Base-by-base conservation (phyloP, 106 monocot genomes). In the Acorus calamus region DNA sequence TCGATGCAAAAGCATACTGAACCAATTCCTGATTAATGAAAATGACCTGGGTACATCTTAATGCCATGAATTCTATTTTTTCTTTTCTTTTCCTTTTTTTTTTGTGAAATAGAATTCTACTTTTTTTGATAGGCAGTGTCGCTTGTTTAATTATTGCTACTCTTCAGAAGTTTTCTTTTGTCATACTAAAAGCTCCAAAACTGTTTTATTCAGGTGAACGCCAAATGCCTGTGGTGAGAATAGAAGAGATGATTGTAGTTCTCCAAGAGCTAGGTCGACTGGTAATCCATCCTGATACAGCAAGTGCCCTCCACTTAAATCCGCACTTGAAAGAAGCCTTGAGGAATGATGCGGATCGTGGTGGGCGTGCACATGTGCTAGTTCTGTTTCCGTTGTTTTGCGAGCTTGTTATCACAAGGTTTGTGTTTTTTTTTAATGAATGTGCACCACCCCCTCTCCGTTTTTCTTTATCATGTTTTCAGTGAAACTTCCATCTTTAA, bases 391-490 rank as follows among this genome's bases (percentile, higher is more conserved):
- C 92, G 70, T 83, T 77, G 51, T 80, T 92, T 44, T 92, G 83
- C 14, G 88, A 98, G 69, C 91, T 98, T 75, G 88, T 92, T 59
- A 70, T 71, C 56, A 78, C 91, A 68, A 91, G 98, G 98, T 92
- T 50, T 64, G 81, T 60, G 7, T 28, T 42, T 2, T 50, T n/a
- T 28, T 28, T 28, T 28, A 28, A 28, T 28, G 28, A 28, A 28
- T 28, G 28, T 28, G 28, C 28, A 28, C 28, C 28, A 28, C 28
- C 28, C 28, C 1, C 28, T 28, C 28, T 28, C 28, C 28, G 28
- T 28, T 28, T 28, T 28, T 28, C 28, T 28, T 28, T 28, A 28
- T 28, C 28, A 28, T 28, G 28, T 28, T 28, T 28, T 28, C 28
- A 28, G 28, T 28, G 0, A 28, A 28, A 28, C 28, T 28, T 28